Conservation (phyloP, 352 stramenopile species). For the Peronosclerospora sorghi region DNA sequence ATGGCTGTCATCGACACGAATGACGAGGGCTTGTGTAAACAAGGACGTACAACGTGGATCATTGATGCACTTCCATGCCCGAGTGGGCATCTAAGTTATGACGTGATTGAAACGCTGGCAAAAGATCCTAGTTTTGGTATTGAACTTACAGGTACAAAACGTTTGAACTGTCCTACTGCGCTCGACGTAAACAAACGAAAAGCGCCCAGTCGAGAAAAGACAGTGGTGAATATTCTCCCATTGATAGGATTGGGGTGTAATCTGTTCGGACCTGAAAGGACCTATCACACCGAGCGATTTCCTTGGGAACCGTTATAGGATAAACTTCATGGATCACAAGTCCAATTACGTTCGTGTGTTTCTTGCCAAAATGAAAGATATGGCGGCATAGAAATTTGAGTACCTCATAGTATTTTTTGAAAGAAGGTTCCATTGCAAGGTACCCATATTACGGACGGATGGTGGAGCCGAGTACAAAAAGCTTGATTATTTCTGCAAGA, state of each 20-base stretch:
- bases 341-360: constrained; percentile 7
- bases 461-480: constrained; percentile 13
- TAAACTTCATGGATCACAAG: constrained; percentile 3
- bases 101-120: background rate
- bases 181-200: constrained; percentile 8
- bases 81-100: constrained; percentile 2
- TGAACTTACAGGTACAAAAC: background rate
- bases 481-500: constrained; percentile 19
- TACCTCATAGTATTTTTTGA: constrained; percentile 4
- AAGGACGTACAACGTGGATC: background rate
- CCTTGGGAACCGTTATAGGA: constrained; percentile 7
- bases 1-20: too few relatives aligned
- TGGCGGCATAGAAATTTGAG: constrained; percentile 1
- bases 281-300: constrained; percentile 1
- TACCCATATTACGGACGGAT: constrained; percentile 4
- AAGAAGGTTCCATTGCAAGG: background rate
- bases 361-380: constrained; percentile 2
- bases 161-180: constrained; percentile 4
- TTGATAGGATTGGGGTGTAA: constrained; percentile 14
- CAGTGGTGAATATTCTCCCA: constrained; percentile 2
- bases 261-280: constrained; percentile 1
- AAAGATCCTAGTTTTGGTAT: background rate
- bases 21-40: too few relatives aligned
- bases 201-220: constrained; percentile 1
- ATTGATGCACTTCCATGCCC: constrained; percentile 1